These are phyloP conservation scores for Cercospora janseana DNA, from an alignment of 2,329 filamentous ascomycete genomes.

Conservation along the genomic window DNA sequence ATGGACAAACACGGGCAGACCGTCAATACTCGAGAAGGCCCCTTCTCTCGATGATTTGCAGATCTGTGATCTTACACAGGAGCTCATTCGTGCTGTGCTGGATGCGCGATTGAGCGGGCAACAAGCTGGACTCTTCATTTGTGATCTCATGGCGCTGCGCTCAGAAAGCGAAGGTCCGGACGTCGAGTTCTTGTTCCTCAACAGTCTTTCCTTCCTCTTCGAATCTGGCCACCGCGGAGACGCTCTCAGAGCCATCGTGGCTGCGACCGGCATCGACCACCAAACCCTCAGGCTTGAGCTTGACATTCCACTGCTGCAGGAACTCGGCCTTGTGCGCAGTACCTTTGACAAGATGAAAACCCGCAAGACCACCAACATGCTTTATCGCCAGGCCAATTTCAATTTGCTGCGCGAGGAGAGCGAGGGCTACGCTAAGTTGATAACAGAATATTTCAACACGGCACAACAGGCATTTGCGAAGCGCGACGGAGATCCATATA, in stretches of 20 bases:
- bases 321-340: constrained; percentile 76
- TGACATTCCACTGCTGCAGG: constrained; percentile 72
- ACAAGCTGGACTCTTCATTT: constrained; percentile 70
- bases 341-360: constrained; percentile 81
- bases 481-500: constrained; percentile 71
- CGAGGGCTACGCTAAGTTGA: constrained; percentile 93
- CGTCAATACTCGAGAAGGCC: constrained; percentile 65
- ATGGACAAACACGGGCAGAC: constrained; percentile 68
- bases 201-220: constrained; percentile 75
- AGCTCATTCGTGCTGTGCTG: constrained; percentile 74
- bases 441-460: constrained; percentile 92
- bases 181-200: constrained; percentile 67
- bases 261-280: constrained; percentile 69
- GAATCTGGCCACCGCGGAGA: constrained; percentile 64
- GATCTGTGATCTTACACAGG: constrained; percentile 74
- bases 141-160: constrained; percentile 66
- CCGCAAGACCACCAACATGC: constrained; percentile 83
- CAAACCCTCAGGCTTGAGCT: constrained; percentile 74
- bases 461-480: constrained; percentile 56
- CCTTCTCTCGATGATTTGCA: constrained; percentile 64
- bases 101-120: constrained; percentile 64
- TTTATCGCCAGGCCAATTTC: constrained; percentile 96
- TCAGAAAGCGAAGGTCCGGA: constrained; percentile 48
- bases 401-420: constrained; percentile 93
- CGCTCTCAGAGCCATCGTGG: constrained; percentile 65